These are phyloP conservation scores for Meripilus lineatus DNA, from an alignment of 1,284 basidiomycete species.

Conservation along the genomic window DNA sequence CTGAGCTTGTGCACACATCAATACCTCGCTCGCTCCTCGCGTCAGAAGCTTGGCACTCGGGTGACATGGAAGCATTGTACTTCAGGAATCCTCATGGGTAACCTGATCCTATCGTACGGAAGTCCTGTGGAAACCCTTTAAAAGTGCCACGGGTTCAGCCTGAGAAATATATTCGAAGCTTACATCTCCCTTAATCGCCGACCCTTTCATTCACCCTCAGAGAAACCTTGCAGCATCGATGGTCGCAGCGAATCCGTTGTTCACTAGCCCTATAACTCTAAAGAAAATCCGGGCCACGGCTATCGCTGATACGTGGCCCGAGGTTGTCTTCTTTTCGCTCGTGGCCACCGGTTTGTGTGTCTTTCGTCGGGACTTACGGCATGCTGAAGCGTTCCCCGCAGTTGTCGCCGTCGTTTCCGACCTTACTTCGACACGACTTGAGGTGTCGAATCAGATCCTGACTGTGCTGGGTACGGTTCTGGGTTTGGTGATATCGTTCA, in stretches of 20 bases:
- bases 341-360: slow-evolving; percentile 45
- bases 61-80: too few relatives aligned
- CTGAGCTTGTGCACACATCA: too few relatives aligned
- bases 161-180: too few relatives aligned
- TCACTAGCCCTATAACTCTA: slow-evolving; percentile 20
- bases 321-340: slow-evolving; percentile 50
- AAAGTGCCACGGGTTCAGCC: too few relatives aligned
- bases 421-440: slow-evolving; percentile 37
- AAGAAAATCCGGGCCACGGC: slow-evolving; percentile 59
- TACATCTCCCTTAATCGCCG: too few relatives aligned
- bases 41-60: too few relatives aligned
- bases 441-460: slow-evolving; percentile 38
- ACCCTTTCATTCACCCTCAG: too few relatives aligned
- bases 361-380: background rate
- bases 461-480: slow-evolving; percentile 38
- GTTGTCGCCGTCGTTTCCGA: slow-evolving; percentile 50
- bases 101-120: too few relatives aligned
- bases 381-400: slow-evolving; percentile 20
- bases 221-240: too few relatives aligned
- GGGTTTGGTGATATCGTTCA: slow-evolving; percentile 36
- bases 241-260: slow-evolving; percentile 26
- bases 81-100: too few relatives aligned
- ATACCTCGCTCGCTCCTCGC: too few relatives aligned
- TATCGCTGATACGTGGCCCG: slow-evolving; percentile 60
- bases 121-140: too few relatives aligned